Percentiles rank a stretch among this genome's conserved stretches.
phyloP scores from a whole-genome alignment of 164 flowering plant species.

The Litsea cubeba region DNA sequence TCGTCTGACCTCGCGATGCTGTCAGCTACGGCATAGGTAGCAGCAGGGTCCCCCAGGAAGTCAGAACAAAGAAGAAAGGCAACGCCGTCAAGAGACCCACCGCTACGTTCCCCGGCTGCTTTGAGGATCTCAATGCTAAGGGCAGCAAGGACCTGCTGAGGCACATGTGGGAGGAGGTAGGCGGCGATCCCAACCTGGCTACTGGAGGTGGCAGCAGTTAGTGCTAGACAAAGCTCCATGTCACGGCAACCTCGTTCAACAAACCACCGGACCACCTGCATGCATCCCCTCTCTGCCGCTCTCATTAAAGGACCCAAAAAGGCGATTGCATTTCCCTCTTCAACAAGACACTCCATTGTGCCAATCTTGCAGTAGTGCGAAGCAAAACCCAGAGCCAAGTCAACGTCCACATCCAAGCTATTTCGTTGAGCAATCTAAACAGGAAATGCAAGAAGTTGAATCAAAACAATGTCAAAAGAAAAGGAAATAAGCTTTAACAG shows the following conservation, averaged over 20 bases:
- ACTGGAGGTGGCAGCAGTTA: constrained; percentile 90
- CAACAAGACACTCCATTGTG: constrained; percentile 94
- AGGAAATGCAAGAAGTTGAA: not conserved
- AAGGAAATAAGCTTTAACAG: not conserved
- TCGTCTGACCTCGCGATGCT: constrained; percentile 79
- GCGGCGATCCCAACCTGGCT: constrained; percentile 75
- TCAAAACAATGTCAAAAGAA: not conserved
- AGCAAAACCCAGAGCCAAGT: constrained; percentile 89
- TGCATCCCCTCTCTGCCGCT: constrained; percentile 91
- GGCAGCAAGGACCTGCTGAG: constrained; percentile 83
- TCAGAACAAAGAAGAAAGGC: constrained; percentile 74
- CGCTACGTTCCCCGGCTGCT: constrained; percentile 93
- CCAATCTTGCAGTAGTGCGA: constrained; percentile 87
- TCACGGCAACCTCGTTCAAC: constrained; percentile 80
- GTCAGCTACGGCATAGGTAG: constrained; percentile 85
- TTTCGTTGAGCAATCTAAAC: constrained; percentile 87
- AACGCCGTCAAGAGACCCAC: constrained; percentile 85
- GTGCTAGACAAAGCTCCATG: constrained; percentile 96
- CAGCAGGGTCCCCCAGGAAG: constrained; percentile 73
- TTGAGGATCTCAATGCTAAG: constrained; percentile 88
- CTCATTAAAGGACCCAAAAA: constrained; percentile 92
- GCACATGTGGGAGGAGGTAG: constrained; percentile 86
- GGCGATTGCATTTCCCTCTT: constrained; percentile 84
- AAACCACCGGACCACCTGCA: constrained; percentile 92
- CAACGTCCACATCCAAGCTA: constrained; percentile 95